phyloP scores from a whole-genome alignment of 345 rosid species.

The Ricinus communis region DNA sequence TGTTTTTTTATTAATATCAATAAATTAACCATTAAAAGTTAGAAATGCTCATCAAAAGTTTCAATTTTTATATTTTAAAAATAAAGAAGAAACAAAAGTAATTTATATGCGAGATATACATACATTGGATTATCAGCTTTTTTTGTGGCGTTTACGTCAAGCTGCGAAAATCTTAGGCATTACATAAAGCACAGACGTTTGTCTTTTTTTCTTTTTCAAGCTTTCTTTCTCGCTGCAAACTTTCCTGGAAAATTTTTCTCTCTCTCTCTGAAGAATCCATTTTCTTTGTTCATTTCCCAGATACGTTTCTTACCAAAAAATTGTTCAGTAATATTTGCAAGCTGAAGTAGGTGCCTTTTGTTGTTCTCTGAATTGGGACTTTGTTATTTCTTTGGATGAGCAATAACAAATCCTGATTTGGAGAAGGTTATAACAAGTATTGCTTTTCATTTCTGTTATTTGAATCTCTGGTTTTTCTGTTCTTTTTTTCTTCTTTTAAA shows the following conservation, averaged over 20 bases:
- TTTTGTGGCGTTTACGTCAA: constrained; percentile 50
- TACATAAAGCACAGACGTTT: constrained; percentile 18
- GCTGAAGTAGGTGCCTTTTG: constrained; percentile 16
- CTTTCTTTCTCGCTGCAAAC: constrained; percentile 15
- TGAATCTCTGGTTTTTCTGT: no score
- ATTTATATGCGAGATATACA: no score
- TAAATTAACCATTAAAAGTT: background rate
- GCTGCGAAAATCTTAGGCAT: constrained; percentile 35
- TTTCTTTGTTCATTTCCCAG: constrained; percentile 26
- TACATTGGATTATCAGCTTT: constrained; percentile 15
- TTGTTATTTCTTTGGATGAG: constrained; percentile 20
- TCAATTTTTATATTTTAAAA: background rate
- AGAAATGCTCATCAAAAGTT: background rate
- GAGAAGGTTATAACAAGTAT: constrained; percentile 24
- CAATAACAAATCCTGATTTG: constrained; percentile 30
- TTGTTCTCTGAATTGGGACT: constrained; percentile 44
- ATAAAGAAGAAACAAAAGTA: background rate
- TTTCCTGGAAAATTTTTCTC: constrained; percentile 25
- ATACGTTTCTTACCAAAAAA: constrained; percentile 21
- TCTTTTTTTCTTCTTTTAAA: background rate
- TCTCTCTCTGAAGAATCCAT: background rate
- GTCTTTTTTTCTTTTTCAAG: constrained; percentile 21
- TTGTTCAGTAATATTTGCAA: constrained; percentile 7
- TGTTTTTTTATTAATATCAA: background rate
- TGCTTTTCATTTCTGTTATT: background rate